phyloP scores from a whole-genome alignment of 179 eudicot species.

The Silene vulgaris region DNA sequence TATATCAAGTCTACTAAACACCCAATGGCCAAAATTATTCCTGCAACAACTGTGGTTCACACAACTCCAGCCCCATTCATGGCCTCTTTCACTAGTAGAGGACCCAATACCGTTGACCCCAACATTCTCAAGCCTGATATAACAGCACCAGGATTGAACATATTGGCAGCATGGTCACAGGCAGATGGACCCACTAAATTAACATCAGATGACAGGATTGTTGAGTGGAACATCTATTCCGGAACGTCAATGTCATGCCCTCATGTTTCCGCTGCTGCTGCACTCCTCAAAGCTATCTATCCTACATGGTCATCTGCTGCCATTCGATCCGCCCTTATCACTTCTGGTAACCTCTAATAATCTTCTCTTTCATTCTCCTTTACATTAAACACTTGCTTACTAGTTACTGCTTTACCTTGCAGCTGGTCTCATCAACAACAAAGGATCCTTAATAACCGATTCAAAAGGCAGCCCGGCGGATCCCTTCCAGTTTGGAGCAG shows the following conservation, averaged over 20 bases:
- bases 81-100: slow-evolving; percentile 81
- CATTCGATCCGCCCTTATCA: slow-evolving; percentile 86
- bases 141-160: slow-evolving; percentile 85
- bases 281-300: slow-evolving; percentile 74
- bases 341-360: slow-evolving; percentile 47
- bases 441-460: slow-evolving; percentile 48
- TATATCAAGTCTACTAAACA: slow-evolving; percentile 51
- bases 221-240: slow-evolving; percentile 63
- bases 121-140: slow-evolving; percentile 91
- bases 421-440: slow-evolving; percentile 60
- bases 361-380: too few relatives aligned
- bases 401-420: slow-evolving; percentile 18
- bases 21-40: slow-evolving; percentile 53
- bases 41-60: slow-evolving; percentile 46
- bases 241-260: slow-evolving; percentile 99
- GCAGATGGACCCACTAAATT: slow-evolving; percentile 64
- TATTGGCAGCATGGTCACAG: slow-evolving; percentile 88
- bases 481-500: slow-evolving; percentile 75
- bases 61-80: slow-evolving; percentile 68
- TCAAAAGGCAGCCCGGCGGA: slow-evolving; percentile 46
- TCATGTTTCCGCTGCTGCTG: slow-evolving; percentile 79
- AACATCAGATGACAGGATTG: slow-evolving; percentile 47
- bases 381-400: too few relatives aligned
- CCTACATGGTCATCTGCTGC: slow-evolving; percentile 92
- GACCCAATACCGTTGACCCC: slow-evolving; percentile 67